A percentile compares a stretch with the other conserved stretches of the same genome.
Evolutionary conservation across 345 rosid genomes (phyloP).

Genomic region (Eucalyptus marginata): DNA sequence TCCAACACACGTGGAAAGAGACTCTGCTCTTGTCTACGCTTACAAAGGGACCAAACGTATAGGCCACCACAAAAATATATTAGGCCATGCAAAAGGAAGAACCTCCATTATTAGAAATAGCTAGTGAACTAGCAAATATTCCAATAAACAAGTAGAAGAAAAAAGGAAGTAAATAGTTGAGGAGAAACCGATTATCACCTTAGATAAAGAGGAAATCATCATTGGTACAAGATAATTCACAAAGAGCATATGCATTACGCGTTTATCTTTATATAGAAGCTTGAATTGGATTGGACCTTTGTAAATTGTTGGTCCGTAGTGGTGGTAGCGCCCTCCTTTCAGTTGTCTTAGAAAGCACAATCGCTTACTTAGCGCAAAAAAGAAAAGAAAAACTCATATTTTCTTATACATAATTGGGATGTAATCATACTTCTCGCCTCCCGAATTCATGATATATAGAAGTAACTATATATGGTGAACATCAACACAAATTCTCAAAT

Average conservation of each 20-base stretch:
- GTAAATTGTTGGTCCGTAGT: background rate
- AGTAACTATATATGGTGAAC: background rate
- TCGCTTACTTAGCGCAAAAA: background rate
- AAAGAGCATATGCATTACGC: background rate
- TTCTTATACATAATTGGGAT: background rate
- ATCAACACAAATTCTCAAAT: background rate
- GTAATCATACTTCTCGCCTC: background rate
- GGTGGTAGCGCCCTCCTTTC: background rate
- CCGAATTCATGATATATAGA: background rate
- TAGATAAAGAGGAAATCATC: background rate
- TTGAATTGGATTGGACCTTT: background rate
- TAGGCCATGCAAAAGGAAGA: background rate
- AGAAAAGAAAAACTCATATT: background rate
- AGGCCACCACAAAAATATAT: background rate
- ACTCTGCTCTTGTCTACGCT: background rate
- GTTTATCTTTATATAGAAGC: background rate
- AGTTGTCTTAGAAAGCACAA: background rate
- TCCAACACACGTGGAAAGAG: background rate
- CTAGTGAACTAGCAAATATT: background rate
- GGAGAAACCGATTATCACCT: background rate
- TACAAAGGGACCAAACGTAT: background rate
- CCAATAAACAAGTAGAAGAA: background rate
- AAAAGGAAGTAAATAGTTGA: background rate
- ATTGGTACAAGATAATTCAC: background rate
- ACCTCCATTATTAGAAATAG: background rate